phyloP scores from a whole-genome alignment of 192 early-diverging fungal genomes.

The Mortierella claussenii region DNA sequence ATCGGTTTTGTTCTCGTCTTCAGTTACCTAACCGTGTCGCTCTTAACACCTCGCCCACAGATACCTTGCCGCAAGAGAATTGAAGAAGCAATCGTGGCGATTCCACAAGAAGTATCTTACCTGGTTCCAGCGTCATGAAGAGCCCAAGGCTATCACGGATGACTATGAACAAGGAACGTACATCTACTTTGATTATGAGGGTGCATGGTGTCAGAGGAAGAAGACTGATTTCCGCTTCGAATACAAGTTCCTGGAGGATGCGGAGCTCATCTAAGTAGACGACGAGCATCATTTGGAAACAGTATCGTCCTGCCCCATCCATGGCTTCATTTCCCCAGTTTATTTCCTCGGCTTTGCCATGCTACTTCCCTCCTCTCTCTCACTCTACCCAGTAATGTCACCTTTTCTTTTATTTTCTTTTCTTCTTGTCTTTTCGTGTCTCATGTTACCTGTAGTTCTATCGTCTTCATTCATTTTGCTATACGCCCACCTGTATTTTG shows the following conservation, averaged over 20 bases:
- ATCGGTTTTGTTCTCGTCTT: neutral
- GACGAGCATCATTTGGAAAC: no score
- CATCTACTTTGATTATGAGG: conserved; percentile 98
- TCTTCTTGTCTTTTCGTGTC: no score
- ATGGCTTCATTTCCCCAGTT: no score
- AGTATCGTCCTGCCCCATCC: no score
- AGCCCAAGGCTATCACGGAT: conserved; percentile 94
- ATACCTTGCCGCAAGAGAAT: conserved; percentile 91
- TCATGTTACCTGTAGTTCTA: no score
- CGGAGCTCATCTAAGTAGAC: conserved; percentile 63
- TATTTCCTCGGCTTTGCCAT: no score
- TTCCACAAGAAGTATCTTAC: conserved; percentile 98
- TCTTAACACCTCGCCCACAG: conserved; percentile 43
- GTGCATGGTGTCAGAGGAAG: conserved; percentile 96
- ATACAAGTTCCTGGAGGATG: conserved; percentile 88
- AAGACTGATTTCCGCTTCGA: conserved; percentile 95
- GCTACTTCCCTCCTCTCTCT: no score
- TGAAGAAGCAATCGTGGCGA: conserved; percentile 97
- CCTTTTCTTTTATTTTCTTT: no score
- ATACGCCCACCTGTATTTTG: no score
- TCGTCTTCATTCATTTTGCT: no score
- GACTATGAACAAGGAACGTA: conserved; percentile 98
- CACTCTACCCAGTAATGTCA: no score
- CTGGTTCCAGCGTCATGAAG: conserved; percentile 98
- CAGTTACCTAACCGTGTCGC: neutral